phyloP scores from a whole-genome alignment of 2,329 filamentous ascomycete species.

The Pseudogymnoascus sp. region DNA sequence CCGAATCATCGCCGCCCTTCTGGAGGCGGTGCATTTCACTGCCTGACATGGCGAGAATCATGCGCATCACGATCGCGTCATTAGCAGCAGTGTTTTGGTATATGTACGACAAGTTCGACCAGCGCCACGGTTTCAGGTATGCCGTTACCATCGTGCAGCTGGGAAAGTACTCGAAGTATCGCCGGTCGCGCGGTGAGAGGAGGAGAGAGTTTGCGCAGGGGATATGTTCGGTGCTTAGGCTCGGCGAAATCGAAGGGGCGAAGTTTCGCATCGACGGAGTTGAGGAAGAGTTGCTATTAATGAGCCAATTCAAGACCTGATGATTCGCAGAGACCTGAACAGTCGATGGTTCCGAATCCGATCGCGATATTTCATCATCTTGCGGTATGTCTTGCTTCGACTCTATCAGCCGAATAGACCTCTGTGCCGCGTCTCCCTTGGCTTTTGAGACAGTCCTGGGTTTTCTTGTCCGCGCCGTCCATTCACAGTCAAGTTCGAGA shows the following conservation, averaged over 20 bases:
- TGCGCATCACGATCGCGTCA: constrained; percentile 32
- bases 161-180: constrained; percentile 29
- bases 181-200: constrained; percentile 28
- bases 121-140: constrained; percentile 31
- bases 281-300: not conserved
- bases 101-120: constrained; percentile 31
- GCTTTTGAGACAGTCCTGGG: not conserved
- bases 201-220: constrained; percentile 29
- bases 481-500: not conserved
- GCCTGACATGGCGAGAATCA: constrained; percentile 31
- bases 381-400: not conserved
- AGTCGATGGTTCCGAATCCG: not conserved
- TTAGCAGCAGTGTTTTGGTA: constrained; percentile 29
- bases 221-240: constrained; percentile 12
- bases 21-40: constrained; percentile 28
- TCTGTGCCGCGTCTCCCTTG: not conserved
- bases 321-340: not conserved
- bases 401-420: not conserved
- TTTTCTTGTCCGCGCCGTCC: not conserved
- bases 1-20: not conserved
- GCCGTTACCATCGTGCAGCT: constrained; percentile 28
- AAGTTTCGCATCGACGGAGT: constrained; percentile 22
- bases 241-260: constrained; percentile 14
- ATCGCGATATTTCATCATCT: not conserved
- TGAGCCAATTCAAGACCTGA: not conserved